These are phyloP conservation scores for Plantago lanceolata DNA, from an alignment of 305 asterid species.

Conservation along the genomic window DNA sequence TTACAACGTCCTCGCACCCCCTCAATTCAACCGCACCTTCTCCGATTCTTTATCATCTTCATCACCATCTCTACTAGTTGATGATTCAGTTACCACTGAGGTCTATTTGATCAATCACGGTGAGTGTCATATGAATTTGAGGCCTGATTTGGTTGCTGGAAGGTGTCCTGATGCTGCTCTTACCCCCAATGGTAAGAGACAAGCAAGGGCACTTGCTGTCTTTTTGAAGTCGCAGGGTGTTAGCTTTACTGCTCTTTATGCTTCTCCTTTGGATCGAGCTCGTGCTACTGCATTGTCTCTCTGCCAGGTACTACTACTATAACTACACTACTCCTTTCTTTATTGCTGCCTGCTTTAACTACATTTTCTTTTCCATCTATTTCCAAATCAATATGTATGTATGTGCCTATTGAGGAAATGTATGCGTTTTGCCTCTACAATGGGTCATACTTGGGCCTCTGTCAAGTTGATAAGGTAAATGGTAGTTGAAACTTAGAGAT, in stretches of 20 bases:
- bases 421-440: background rate
- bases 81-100: slow-evolving; percentile 30
- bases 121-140: slow-evolving; percentile 79
- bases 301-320: slow-evolving; percentile 54
- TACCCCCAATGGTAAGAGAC: slow-evolving; percentile 86
- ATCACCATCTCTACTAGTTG: background rate
- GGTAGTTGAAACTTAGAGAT: background rate
- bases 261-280: slow-evolving; percentile 88
- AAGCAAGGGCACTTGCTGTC: slow-evolving; percentile 85
- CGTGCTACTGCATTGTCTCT: slow-evolving; percentile 73
- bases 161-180: slow-evolving; percentile 83
- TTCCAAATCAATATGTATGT: too few relatives aligned
- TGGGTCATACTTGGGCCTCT: too few relatives aligned
- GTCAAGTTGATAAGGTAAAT: too few relatives aligned
- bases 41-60: slow-evolving; percentile 18
- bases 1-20: slow-evolving; percentile 81
- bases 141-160: slow-evolving; percentile 90
- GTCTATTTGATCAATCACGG: slow-evolving; percentile 79
- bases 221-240: slow-evolving; percentile 83
- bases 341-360: too few relatives aligned
- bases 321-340: too few relatives aligned
- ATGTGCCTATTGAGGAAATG: too few relatives aligned
- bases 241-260: slow-evolving; percentile 57
- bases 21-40: slow-evolving; percentile 27
- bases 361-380: too few relatives aligned